Evolutionary conservation across 2,329 filamentous ascomycete species (phyloP), one percentile per base, ranked within the genome.

Genomic region (Hymenoscyphus occultus): DNA sequence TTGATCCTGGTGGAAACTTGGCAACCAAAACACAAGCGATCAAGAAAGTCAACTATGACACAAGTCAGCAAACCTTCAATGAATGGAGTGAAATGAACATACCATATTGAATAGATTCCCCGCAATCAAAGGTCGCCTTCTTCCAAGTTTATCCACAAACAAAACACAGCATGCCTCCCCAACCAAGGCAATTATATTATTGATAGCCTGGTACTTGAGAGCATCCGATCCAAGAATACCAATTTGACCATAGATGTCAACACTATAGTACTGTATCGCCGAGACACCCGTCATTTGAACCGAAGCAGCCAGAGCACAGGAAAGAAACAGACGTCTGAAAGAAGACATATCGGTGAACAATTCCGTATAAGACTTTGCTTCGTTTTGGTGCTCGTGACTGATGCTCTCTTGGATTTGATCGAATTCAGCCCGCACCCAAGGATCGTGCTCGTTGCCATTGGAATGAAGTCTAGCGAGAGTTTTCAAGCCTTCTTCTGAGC

Each of bases 51-150:
- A 73, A 48, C 69, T 84, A 56, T 1, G 39, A 22, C 13, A 19
- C 2, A 22, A 39, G n/a, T 63, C 59, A 63, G 54, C 54, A 54
- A 22, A 19, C 35, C 31, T 2, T 4, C 35, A n/a, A n/a, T 28
- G 10, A n/a, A 9, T 22, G 6, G 5, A 45, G 40, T 10, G 7
- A 10, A 14, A 22, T 10, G 35, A 19, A 59, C 85, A 89, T 13
- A 90, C 72, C 74, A 84, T 86, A 78, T 93, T 93, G 64, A 83
- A 82, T 12, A 92, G 75, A 72, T 93, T 93, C 16, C 90, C 90
- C 13, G 80, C 72, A 67, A 94, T 93, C 59, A 93, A 77, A 0
- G 89, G 86, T 84, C 87, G 87, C 65, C 91, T 84, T 57, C 91
- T 86, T 60, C 91, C 91, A 9, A 89, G 83, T 40, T 79, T 81